Base-by-base conservation (phyloP, 1,284 basidiomycete genomes). In the Melampsora americana region DNA sequence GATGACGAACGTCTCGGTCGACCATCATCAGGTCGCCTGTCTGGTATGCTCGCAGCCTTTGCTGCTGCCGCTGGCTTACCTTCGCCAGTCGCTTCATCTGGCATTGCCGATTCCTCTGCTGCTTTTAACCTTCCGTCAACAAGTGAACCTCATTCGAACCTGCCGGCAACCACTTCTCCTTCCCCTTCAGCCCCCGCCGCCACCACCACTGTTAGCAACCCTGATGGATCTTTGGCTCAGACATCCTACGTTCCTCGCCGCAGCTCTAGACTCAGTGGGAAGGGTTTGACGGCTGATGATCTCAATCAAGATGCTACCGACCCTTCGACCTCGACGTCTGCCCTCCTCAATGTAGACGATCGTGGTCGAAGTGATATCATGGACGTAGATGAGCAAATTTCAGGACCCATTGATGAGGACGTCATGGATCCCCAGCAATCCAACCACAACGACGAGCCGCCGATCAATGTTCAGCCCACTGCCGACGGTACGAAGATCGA, bases 11-110 rank as follows among this genome's bases (percentile, higher is more conserved):
- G 78, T 3, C 39, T 78, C 18, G 64, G 71, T 48, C 61, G 70
- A 28, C 50, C 68, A 30, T 56, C 60, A 20, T 53, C 50, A 23
- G 75, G 78, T 48, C 87, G 92, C 16, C 83, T 97, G 16, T 91
- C 92, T 3, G 90, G 90, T 50, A 93, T 97, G 88, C 87, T 98
- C 62, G 93, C 95, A 32, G 91, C 94, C 2, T 86, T 96, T 67
- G 90, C 92, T 5, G 84, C 83, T 4, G 89, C 90, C 0, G 90
- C 83, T 6, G 84, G 84, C 11, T 72, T 80, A 60, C 69, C 79
- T 30, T 75, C 78, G 5, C 61, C 64, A 32, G 28, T 78, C 79
- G 3, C 78, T 79, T 11, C 79, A 89, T 73, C 53, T 71, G 60
- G 62, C 72, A 77, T 48, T 56, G 46, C 69, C 68, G 42, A 56